These are phyloP conservation scores for Ophiobolus disseminans DNA, from an alignment of 2,329 filamentous ascomycete genomes.

Conservation along the genomic window DNA sequence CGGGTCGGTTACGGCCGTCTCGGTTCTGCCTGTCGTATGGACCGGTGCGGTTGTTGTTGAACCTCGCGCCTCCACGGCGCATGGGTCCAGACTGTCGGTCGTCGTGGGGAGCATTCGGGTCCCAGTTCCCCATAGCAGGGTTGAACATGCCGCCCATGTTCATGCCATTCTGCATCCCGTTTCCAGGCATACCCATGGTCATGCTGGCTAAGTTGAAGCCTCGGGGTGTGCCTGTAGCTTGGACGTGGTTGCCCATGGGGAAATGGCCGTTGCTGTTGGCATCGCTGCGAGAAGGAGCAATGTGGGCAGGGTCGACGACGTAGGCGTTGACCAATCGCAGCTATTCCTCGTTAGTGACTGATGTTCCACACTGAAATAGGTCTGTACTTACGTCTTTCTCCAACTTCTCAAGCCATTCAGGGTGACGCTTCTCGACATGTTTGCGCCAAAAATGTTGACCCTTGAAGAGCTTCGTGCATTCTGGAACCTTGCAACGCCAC, in stretches of 20 bases:
- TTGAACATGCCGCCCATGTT: slow-evolving; percentile 58
- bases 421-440: slow-evolving; percentile 94
- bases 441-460: slow-evolving; percentile 97
- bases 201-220: slow-evolving; percentile 87
- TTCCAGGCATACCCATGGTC: slow-evolving; percentile 64
- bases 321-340: slow-evolving; percentile 92
- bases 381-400: slow-evolving; percentile 76
- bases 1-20: slow-evolving; percentile 55
- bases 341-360: slow-evolving; percentile 55
- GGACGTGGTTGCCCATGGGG: slow-evolving; percentile 76
- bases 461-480: slow-evolving; percentile 97
- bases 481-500: slow-evolving; percentile 93
- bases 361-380: neutral
- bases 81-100: slow-evolving; percentile 53
- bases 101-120: slow-evolving; percentile 50
- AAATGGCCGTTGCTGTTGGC: slow-evolving; percentile 97
- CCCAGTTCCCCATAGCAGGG: slow-evolving; percentile 63
- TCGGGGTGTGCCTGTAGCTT: slow-evolving; percentile 80
- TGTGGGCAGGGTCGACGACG: slow-evolving; percentile 91
- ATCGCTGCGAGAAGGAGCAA: slow-evolving; percentile 90
- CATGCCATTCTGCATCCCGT: slow-evolving; percentile 52
- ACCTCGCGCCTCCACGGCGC: slow-evolving; percentile 49
- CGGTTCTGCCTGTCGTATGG: slow-evolving; percentile 51
- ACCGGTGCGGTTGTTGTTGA: slow-evolving; percentile 49
- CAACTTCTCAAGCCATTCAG: slow-evolving; percentile 82